Base-by-base conservation (phyloP, 139 green algal genomes). In the Tetratostichococcus sp. region DNA sequence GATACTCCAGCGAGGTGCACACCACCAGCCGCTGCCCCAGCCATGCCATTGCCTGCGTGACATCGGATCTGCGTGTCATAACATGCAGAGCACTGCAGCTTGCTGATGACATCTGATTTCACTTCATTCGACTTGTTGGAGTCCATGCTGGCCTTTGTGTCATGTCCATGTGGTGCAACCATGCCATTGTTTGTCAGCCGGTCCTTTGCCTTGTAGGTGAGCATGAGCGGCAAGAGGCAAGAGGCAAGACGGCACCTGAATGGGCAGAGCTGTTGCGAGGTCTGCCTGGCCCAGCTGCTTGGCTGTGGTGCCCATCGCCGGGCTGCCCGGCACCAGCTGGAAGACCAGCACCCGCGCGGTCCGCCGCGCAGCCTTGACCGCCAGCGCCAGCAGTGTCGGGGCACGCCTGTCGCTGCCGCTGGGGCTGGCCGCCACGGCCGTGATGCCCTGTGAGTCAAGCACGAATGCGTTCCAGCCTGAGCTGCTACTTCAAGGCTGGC, bases 21-120 rank as follows among this genome's bases (percentile, higher is more conserved):
- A 83, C 43, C 32, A 83, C 79, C 65, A 86, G 69, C 30, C 67
- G 43, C 42, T 32, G 32, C 2, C 76, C 82, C 75, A 85, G 65
- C 79, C 79, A 86, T 1, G 69, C 79, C 79, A 85, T 80, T 57
- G 34, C 62, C 72, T 82, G 72, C 65, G 77, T 34, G 30, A 67
- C n/a, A n/a, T n/a, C n/a, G n/a, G n/a, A n/a, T n/a, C n/a, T n/a
- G n/a, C n/a, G n/a, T 30, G 4, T 66, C 11, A 66, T n/a, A 28
- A 66, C 58, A 66, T 6, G 58, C 58, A 66, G 4, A 66, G 4
- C 39, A 6, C 39, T 50, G 39, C 8, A 11, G 39, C 39, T 50
- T 11, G 39, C n/a, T n/a, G n/a, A n/a, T n/a, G n/a, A n/a, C n/a
- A n/a, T n/a, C n/a, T n/a, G n/a, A n/a, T n/a, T n/a, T n/a, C n/a